Percentiles rank a stretch among this genome's conserved stretches.
phyloP scores from a whole-genome alignment of 176 grass and related monocot species.

The Hordeum marinum region DNA sequence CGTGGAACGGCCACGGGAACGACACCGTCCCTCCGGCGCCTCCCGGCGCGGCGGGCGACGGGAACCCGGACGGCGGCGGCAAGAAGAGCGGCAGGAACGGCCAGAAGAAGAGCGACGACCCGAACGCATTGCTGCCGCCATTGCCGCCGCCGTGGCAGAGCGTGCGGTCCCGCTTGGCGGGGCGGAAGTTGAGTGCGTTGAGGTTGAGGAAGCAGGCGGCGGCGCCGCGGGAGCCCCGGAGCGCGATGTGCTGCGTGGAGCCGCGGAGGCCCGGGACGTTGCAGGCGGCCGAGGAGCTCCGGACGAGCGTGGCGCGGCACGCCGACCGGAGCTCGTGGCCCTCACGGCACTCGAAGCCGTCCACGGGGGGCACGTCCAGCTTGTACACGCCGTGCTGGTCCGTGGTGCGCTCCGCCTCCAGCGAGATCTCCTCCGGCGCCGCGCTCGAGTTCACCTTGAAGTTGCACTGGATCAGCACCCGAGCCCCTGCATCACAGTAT shows the following conservation, averaged over 20 bases:
- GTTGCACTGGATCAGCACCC: slow-evolving; percentile 72
- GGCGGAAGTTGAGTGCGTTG: slow-evolving; percentile 88
- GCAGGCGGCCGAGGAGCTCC: slow-evolving; percentile 66
- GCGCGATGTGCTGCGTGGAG: slow-evolving; percentile 80
- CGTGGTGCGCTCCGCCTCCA: slow-evolving; percentile 81
- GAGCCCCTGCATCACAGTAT: slow-evolving; percentile 47
- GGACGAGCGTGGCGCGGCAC: slow-evolving; percentile 76
- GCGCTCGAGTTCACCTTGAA: slow-evolving; percentile 72
- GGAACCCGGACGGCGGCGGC: slow-evolving; percentile 53
- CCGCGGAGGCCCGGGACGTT: slow-evolving; percentile 57
- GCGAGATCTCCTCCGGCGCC: slow-evolving; percentile 58
- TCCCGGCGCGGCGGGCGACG: slow-evolving; percentile 15
- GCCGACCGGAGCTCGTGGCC: slow-evolving; percentile 67
- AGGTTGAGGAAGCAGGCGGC: slow-evolving; percentile 89
- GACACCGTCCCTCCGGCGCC: slow-evolving; percentile 35
- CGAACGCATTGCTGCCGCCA: neutral
- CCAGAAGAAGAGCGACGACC: slow-evolving; percentile 78
- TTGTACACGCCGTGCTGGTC: slow-evolving; percentile 92
- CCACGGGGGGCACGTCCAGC: slow-evolving; percentile 76
- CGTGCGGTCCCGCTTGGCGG: slow-evolving; percentile 41
- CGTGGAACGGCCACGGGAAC: slow-evolving; percentile 63
- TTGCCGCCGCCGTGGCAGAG: slow-evolving; percentile 35
- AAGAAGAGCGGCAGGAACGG: slow-evolving; percentile 71
- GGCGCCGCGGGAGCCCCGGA: slow-evolving; percentile 45
- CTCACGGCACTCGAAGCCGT: slow-evolving; percentile 79